Conservation (phyloP, 768 basidiomycete genomes). For the Sporobolomyces pararoseus region DNA sequence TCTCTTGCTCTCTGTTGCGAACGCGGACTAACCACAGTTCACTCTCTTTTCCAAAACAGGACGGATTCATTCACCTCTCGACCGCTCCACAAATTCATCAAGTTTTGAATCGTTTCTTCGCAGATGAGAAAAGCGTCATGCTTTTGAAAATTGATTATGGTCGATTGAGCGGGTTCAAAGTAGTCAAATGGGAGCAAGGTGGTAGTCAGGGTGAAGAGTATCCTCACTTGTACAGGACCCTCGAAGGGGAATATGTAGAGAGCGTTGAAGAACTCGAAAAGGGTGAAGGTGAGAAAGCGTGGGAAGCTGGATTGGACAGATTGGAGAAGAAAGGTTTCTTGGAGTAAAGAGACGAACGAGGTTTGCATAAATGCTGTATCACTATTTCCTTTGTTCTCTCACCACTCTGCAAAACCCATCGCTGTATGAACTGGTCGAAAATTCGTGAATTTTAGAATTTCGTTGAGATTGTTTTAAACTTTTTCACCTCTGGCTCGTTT, state of each 20-base stretch:
- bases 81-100: conserved; percentile 42
- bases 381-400: too few relatives aligned
- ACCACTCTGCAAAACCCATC: too few relatives aligned
- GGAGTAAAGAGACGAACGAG: not conserved
- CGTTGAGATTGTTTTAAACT: not conserved
- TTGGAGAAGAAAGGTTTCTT: conserved; percentile 46
- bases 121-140: conserved; percentile 45
- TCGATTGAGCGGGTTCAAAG: conserved; percentile 46
- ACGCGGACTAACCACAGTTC: too few relatives aligned
- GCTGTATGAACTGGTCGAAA: too few relatives aligned
- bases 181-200: conserved; percentile 47
- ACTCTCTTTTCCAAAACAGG: conserved; percentile 20
- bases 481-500: not conserved
- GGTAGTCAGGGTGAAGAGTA: conserved; percentile 41
- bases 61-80: conserved; percentile 50
- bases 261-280: conserved; percentile 45
- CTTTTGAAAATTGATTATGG: conserved; percentile 46
- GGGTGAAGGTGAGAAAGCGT: conserved; percentile 36
- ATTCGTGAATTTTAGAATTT: not conserved
- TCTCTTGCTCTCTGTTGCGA: not conserved
- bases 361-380: not conserved
- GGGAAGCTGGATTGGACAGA: conserved; percentile 44
- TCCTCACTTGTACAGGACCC: conserved; percentile 48
- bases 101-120: conserved; percentile 49
- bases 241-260: conserved; percentile 50